phyloP scores from a whole-genome alignment of 768 basidiomycete genomes.

The Leccinellum albellum region DNA sequence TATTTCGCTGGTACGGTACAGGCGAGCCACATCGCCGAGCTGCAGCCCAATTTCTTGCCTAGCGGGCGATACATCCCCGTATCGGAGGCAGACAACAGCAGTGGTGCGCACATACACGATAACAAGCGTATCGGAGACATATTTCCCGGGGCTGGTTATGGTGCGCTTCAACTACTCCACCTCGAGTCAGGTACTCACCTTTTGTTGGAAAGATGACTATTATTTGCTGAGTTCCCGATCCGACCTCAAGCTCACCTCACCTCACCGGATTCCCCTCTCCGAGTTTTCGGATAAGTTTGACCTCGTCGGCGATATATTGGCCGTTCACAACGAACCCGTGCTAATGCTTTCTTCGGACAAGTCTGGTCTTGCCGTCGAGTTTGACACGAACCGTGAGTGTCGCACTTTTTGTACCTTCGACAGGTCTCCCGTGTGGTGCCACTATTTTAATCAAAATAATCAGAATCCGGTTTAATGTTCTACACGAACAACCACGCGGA shows the following conservation, averaged over 20 bases:
- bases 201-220: conserved; percentile 52
- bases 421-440: not conserved
- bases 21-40: conserved; percentile 54
- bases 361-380: conserved; percentile 57
- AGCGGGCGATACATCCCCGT: conserved; percentile 50
- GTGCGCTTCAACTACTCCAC: conserved; percentile 28
- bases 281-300: conserved; percentile 43
- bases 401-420: not conserved
- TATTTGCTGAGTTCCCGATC: conserved; percentile 48
- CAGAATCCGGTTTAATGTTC: conserved; percentile 74
- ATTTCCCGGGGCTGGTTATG: conserved; percentile 60
- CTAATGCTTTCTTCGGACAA: conserved; percentile 52
- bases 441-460: not conserved
- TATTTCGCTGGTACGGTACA: conserved; percentile 16
- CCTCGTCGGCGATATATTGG: conserved; percentile 36
- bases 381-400: conserved; percentile 68
- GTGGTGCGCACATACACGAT: conserved; percentile 42
- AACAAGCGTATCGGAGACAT: conserved; percentile 53
- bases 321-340: conserved; percentile 37
- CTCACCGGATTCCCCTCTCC: conserved; percentile 45
- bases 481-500: conserved; percentile 60
- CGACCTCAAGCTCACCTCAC: conserved; percentile 32
- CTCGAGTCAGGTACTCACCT: not conserved
- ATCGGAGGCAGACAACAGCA: conserved; percentile 36
- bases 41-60: conserved; percentile 46